Percentiles rank a stretch among this genome's conserved stretches.
phyloP scores from a whole-genome alignment of 768 basidiomycete genomes.

The Antrodiella citrinella region DNA sequence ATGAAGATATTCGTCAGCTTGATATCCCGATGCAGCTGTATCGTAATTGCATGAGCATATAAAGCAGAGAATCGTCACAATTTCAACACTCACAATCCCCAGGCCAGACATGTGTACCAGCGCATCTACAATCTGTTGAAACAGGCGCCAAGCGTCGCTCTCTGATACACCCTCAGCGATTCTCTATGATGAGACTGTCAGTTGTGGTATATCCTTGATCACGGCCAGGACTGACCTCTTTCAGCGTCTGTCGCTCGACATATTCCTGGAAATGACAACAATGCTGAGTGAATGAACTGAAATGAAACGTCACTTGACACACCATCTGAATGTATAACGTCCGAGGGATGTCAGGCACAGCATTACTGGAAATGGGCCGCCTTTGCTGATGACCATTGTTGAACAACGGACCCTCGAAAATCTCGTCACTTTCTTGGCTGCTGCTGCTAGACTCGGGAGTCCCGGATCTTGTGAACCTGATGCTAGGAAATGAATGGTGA shows the following conservation, averaged over 20 bases:
- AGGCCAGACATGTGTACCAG: slow-evolving; percentile 82
- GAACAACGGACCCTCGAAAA: not conserved
- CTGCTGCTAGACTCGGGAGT: slow-evolving; percentile 27
- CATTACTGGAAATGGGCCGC: slow-evolving; percentile 18
- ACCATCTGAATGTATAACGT: slow-evolving; percentile 96
- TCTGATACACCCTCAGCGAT: slow-evolving; percentile 77
- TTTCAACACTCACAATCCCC: slow-evolving; percentile 74
- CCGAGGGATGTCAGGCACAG: slow-evolving; percentile 22
- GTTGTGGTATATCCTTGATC: not conserved
- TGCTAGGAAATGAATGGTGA: slow-evolving; percentile 73
- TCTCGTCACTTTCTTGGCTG: slow-evolving; percentile 36
- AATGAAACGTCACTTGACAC: slow-evolving; percentile 7
- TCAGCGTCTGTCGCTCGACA: slow-evolving; percentile 84
- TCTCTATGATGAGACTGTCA: slow-evolving; percentile 32
- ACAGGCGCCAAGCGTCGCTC: slow-evolving; percentile 83
- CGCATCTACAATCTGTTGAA: slow-evolving; percentile 86
- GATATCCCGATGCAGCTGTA: slow-evolving; percentile 77
- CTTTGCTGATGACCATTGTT: slow-evolving; percentile 5
- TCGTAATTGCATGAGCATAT: too few species aligned
- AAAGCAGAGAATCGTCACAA: slow-evolving; percentile 1
- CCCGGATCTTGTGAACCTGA: slow-evolving; percentile 60
- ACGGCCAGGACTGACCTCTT: slow-evolving; percentile 50
- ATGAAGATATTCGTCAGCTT: slow-evolving; percentile 94
- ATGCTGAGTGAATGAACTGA: not conserved
- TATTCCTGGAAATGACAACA: slow-evolving; percentile 52